Conservation (phyloP, 2,329 filamentous ascomycete species). For the Sclerotinia minor region DNA sequence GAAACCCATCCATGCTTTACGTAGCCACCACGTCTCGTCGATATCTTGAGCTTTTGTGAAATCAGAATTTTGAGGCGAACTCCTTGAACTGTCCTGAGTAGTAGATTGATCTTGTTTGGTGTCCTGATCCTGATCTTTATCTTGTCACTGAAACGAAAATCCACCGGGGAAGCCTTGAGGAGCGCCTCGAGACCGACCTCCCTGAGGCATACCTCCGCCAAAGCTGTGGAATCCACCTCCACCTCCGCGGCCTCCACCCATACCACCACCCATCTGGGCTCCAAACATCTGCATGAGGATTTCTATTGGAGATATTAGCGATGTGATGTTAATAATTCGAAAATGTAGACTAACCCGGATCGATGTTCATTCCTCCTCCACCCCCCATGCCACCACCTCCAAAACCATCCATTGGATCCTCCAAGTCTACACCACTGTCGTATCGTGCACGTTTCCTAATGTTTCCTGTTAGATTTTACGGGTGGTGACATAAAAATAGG, state of each 20-base stretch:
- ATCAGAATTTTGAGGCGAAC: constrained; percentile 19
- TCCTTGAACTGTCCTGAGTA: constrained; percentile 12
- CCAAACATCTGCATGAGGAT: constrained; percentile 43
- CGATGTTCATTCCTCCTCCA: constrained; percentile 45
- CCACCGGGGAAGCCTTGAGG: constrained; percentile 50
- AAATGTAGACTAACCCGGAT: constrained; percentile 32
- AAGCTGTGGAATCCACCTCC: constrained; percentile 50
- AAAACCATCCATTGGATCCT: constrained; percentile 77
- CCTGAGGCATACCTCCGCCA: constrained; percentile 53
- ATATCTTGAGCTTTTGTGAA: constrained; percentile 27
- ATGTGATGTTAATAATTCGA: background rate
- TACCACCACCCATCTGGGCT: constrained; percentile 45
- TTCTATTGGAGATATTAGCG: constrained; percentile 28
- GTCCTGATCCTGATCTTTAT: constrained; percentile 24
- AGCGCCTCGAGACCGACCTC: constrained; percentile 36
- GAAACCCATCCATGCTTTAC: constrained; percentile 38
- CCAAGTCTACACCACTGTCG: constrained; percentile 87
- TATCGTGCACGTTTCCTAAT: constrained; percentile 81
- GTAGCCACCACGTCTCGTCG: constrained; percentile 31
- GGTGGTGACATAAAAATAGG: background rate
- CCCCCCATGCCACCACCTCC: constrained; percentile 64
- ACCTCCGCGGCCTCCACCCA: constrained; percentile 51
- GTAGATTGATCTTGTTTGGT: constrained; percentile 16
- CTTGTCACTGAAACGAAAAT: constrained; percentile 59
- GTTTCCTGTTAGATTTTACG: constrained; percentile 43